Evolutionary conservation across 352 stramenopile genomes (phyloP).

Genomic region (Phytophthora tentaculata): DNA sequence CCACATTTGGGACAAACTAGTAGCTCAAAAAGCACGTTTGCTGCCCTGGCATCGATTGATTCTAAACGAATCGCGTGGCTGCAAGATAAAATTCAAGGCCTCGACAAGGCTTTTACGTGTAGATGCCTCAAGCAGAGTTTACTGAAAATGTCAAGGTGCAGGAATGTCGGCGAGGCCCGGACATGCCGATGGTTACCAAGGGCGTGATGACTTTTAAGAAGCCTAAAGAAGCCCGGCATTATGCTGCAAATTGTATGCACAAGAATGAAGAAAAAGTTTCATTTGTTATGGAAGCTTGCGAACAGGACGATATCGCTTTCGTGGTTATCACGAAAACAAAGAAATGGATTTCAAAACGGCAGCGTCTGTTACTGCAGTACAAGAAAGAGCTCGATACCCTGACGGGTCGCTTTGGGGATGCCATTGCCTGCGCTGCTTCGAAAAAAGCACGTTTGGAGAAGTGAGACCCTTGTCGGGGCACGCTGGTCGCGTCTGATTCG

Average conservation of each 20-base stretch:
- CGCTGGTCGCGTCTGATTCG: too few relatives aligned
- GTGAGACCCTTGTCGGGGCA: too few relatives aligned
- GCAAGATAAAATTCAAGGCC: neutral
- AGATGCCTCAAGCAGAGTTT: neutral
- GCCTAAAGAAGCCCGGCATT: neutral
- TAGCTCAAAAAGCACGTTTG: neutral
- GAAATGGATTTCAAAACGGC: neutral
- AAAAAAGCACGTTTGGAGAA: neutral
- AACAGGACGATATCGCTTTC: neutral
- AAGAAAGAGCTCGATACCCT: neutral
- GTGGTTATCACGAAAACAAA: neutral
- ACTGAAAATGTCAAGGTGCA: neutral
- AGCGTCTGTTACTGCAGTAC: neutral
- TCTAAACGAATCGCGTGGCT: neutral
- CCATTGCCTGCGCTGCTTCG: neutral
- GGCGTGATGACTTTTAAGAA: neutral
- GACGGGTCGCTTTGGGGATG: neutral
- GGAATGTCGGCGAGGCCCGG: neutral
- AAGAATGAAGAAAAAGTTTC: neutral
- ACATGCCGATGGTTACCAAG: neutral
- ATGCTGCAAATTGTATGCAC: neutral
- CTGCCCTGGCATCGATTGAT: neutral
- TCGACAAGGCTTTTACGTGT: neutral
- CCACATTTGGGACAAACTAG: neutral
- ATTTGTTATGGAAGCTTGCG: neutral